Evolutionary conservation across 2,329 filamentous ascomycete species (phyloP).

Genomic region (Fusarium clavum): DNA sequence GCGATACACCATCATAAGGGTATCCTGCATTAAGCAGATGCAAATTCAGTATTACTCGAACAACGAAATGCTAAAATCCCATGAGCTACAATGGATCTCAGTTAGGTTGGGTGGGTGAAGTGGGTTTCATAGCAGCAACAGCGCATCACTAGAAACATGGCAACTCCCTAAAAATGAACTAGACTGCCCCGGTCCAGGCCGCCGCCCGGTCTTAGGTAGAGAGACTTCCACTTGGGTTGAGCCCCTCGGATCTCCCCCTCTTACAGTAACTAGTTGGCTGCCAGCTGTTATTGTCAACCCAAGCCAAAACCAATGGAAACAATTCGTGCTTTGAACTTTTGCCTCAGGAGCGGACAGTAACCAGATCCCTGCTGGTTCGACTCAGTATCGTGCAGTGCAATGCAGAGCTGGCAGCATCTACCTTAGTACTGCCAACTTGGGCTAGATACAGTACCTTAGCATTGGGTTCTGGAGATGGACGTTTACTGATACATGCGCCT

Average conservation of each 20-base stretch:
- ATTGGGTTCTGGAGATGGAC: not conserved
- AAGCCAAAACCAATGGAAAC: conserved; percentile 5
- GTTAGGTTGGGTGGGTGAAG: not conserved
- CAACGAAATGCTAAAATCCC: not conserved
- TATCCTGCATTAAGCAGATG: not conserved
- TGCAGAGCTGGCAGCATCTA: conserved; percentile 22
- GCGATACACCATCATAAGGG: not conserved
- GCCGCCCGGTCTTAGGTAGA: conserved; percentile 25
- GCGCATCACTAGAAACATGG: not conserved
- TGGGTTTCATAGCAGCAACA: conserved; percentile 11
- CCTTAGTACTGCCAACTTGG: conserved; percentile 2
- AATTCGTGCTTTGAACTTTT: conserved; percentile 14
- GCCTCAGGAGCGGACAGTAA: conserved; percentile 16
- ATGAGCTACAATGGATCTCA: not conserved
- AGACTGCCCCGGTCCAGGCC: conserved; percentile 29
- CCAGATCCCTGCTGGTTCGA: conserved; percentile 31
- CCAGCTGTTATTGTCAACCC: conserved; percentile 19
- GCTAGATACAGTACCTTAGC: not conserved
- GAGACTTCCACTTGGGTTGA: conserved; percentile 11
- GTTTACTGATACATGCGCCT: not conserved
- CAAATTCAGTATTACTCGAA: not conserved
- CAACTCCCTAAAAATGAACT: not conserved
- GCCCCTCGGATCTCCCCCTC: conserved; percentile 17
- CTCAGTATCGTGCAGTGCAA: conserved; percentile 9
- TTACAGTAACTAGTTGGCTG: conserved; percentile 13